These are phyloP conservation scores for Chaetoceros muelleri DNA, from an alignment of 108 stramenopile species.

Conservation along the genomic window DNA sequence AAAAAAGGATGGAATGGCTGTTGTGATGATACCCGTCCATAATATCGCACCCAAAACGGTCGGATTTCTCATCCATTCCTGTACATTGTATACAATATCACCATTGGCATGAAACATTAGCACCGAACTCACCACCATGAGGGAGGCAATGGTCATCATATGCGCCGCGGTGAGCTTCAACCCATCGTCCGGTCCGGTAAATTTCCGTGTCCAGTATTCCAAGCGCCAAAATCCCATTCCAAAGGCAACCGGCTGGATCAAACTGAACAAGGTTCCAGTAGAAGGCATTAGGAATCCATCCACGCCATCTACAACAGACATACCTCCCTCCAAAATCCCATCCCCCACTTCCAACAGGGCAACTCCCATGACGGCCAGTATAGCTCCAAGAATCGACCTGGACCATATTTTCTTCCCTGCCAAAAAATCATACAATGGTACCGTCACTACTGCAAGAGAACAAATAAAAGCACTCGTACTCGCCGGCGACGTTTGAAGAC, in stretches of 20 bases:
- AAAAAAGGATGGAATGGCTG: constrained; percentile 43
- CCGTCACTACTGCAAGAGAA: constrained; percentile 56
- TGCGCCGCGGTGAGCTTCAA: constrained; percentile 41
- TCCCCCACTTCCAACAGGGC: constrained; percentile 42
- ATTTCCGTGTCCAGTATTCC: constrained; percentile 18
- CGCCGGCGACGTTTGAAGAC: constrained; percentile 11
- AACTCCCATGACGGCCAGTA: constrained; percentile 46
- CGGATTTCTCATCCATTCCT: constrained; percentile 19
- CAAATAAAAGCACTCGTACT: constrained; percentile 61
- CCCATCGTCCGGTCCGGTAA: constrained; percentile 28
- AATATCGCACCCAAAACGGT: constrained; percentile 19
- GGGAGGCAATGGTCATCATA: constrained; percentile 28
- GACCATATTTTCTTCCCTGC: constrained; percentile 13
- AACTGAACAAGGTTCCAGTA: constrained; percentile 34
- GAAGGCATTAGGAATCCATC: constrained; percentile 9
- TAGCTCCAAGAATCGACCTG: constrained; percentile 7
- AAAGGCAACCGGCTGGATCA: constrained; percentile 51
- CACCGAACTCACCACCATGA: constrained; percentile 8
- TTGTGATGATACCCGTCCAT: constrained; percentile 62
- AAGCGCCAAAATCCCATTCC: constrained; percentile 61
- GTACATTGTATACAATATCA: constrained; percentile 3
- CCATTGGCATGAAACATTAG: background rate
- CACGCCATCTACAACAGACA: constrained; percentile 9
- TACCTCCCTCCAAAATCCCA: background rate
- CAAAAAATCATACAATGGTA: constrained; percentile 44